Evolutionary conservation across 2,329 filamentous ascomycete species (phyloP), one percentile per base, ranked within the genome.

Genomic region (Cladorrhinum sp.): DNA sequence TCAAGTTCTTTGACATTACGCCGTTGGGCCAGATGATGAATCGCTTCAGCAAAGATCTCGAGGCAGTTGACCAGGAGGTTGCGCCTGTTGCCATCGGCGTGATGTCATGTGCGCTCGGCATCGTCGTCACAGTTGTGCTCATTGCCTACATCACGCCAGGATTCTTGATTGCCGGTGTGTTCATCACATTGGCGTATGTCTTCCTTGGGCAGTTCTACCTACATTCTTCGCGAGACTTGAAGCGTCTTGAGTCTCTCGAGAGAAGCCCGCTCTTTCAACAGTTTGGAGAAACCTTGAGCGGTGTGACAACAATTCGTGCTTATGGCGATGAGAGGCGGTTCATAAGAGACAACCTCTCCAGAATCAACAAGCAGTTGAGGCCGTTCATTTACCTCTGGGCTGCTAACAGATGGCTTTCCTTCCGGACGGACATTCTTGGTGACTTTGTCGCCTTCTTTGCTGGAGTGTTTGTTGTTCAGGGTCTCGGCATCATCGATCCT

Each of bases 301-400:
- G 95, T 25, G 95, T 99, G 74, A 96, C 93, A 2, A 99, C 95
- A 0, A 99, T 99, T 67, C 89, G 96, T 70, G 95, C 95, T 1
- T 99, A 98, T 69, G 92, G 93, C 36, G 93, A 97, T 68, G 92
- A 97, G 74, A 85, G 91, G 57, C 88, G 95, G 36, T 99, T 99
- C 74, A 91, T 97, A 66, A 85, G 92, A 20, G 93, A 99, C 71
- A 99, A 98, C 70, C 80, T 98, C 62, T 76, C 81, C 58, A 89
- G 90, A 69, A 91, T 99, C 75, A 96, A 99, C 76, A 89, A 87
- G 7, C 93, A 97, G 72, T 89, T 91, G 69, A 87, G 95, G 54
- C 95, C 95, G 0, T 98, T 96, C 76, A 93, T 98, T 73, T 98
- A 93, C 72, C 79, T 98, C 12, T 99, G 95, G 95, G 93, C 91